phyloP scores from a whole-genome alignment of 78 protist genomes.

The Thecamonas trahens region DNA sequence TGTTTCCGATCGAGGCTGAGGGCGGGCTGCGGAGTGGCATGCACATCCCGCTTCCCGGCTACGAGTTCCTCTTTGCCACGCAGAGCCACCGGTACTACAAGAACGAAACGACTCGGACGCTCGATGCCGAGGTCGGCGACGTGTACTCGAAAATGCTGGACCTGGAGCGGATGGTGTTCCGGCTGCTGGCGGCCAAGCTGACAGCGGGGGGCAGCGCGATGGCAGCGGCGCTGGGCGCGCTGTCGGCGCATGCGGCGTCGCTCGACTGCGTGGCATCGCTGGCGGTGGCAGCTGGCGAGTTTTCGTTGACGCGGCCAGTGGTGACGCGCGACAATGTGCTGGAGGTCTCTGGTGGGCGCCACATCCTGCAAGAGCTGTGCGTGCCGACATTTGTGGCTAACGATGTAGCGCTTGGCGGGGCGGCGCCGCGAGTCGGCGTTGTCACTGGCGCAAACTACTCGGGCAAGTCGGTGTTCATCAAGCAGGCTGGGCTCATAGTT shows the following conservation, averaged over 20 bases:
- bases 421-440: neutral
- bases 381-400: constrained; percentile 30
- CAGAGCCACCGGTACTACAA: constrained; percentile 11
- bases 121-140: constrained; percentile 25
- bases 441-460: constrained; percentile 37
- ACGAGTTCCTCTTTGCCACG: neutral
- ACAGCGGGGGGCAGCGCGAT: constrained; percentile 3
- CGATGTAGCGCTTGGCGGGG: neutral
- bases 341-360: neutral
- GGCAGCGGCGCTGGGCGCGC: neutral
- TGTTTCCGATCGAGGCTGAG: neutral
- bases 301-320: constrained; percentile 2
- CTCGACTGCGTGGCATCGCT: constrained; percentile 21
- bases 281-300: constrained; percentile 2
- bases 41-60: neutral
- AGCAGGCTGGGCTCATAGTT: constrained; percentile 22
- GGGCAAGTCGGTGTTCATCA: constrained; percentile 40
- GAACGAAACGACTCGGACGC: neutral
- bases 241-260: neutral
- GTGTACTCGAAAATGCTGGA: constrained; percentile 2
- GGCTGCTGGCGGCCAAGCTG: neutral
- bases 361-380: constrained; percentile 25
- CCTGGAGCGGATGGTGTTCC: neutral
- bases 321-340: neutral
- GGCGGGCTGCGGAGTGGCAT: neutral